These are phyloP conservation scores for Amphicarpaea edgeworthii DNA, from an alignment of 306 rosid genomes.

Conservation along the genomic window DNA sequence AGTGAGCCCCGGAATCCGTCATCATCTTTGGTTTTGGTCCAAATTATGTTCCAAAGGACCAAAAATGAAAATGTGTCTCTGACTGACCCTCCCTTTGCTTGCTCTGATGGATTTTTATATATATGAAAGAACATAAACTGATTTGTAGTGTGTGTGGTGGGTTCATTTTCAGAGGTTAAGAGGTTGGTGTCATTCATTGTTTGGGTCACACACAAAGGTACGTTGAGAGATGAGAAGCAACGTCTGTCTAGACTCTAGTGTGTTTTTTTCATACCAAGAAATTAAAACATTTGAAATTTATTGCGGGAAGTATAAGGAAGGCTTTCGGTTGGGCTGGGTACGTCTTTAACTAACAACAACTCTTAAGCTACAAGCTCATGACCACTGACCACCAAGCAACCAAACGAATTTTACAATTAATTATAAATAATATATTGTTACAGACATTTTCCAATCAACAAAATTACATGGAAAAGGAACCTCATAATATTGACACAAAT, in stretches of 20 bases:
- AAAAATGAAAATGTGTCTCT: conserved; percentile 31
- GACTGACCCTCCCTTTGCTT: conserved; percentile 23
- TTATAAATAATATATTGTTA: background rate
- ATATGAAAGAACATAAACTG: conserved; percentile 39
- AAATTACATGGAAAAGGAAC: conserved; percentile 21
- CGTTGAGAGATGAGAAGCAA: conserved; percentile 59
- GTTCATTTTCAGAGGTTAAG: conserved; percentile 70
- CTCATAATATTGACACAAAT: background rate
- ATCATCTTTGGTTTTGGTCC: conserved; percentile 63
- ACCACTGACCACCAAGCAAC: conserved; percentile 43
- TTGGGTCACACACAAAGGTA: conserved; percentile 52
- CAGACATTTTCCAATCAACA: conserved; percentile 1
- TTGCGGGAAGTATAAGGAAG: conserved; percentile 91
- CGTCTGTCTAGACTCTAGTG: no score
- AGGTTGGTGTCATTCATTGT: conserved; percentile 81
- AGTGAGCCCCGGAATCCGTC: conserved; percentile 84
- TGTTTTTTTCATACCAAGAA: conserved; percentile 32
- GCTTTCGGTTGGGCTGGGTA: conserved; percentile 65
- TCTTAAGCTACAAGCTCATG: conserved; percentile 42
- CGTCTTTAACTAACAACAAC: conserved; percentile 74
- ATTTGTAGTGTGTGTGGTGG: conserved; percentile 40
- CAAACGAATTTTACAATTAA: conserved; percentile 1
- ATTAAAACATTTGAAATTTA: conserved; percentile 52
- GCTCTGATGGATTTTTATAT: conserved; percentile 62
- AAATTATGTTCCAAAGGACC: conserved; percentile 43